A percentile compares a stretch with the other conserved stretches of the same genome.
phyloP scores from a whole-genome alignment of 139 green algal species.

The Chlorella ohadii region DNA sequence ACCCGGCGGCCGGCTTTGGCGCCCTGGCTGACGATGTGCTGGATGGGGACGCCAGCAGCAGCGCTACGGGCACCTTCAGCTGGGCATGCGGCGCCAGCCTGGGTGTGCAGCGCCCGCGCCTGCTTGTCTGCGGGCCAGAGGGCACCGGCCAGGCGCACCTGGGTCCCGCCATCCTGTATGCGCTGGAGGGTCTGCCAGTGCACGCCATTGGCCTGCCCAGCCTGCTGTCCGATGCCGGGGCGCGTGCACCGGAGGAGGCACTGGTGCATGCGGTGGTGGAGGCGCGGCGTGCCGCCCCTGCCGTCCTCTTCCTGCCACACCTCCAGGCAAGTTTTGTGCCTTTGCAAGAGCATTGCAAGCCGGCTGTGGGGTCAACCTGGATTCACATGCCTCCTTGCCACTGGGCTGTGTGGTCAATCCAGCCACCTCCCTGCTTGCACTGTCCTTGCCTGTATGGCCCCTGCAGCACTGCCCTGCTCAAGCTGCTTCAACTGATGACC shows the following conservation, averaged over 20 bases:
- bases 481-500: no score
- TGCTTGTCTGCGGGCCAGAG: conserved; percentile 73
- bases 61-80: neutral
- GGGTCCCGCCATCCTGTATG: conserved; percentile 82
- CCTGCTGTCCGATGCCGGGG: conserved; percentile 77
- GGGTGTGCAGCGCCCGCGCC: conserved; percentile 58
- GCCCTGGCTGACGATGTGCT: neutral
- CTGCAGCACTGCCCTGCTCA: no score
- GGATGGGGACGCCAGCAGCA: neutral
- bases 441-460: no score
- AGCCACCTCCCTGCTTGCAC: no score
- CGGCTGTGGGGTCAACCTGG: no score
- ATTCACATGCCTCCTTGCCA: no score
- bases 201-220: conserved; percentile 83
- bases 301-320: conserved; percentile 92
- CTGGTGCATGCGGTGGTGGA: conserved; percentile 88
- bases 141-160: conserved; percentile 73
- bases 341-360: no score
- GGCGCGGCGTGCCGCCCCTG: conserved; percentile 79
- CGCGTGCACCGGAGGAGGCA: conserved; percentile 85
- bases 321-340: conserved; percentile 58
- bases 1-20: conserved; percentile 14
- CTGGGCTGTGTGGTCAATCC: no score
- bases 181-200: conserved; percentile 85
- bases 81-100: conserved; percentile 13